These are phyloP conservation scores for Striga asiatica DNA, from an alignment of 257 asterid species.

Conservation along the genomic window DNA sequence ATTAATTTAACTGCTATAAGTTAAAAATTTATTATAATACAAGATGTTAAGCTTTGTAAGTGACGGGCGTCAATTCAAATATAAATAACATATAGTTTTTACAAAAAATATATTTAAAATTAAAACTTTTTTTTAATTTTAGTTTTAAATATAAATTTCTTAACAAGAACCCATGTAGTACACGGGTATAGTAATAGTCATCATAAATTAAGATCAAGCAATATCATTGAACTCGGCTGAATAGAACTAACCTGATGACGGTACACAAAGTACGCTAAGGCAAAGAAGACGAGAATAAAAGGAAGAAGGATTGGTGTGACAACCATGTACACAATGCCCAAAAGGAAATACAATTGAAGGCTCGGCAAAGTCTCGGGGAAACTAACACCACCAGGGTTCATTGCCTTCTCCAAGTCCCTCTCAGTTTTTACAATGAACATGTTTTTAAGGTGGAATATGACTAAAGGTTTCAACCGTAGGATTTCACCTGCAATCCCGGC, in stretches of 20 bases:
- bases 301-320: constrained; percentile 97
- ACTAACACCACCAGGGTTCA: constrained; percentile 76
- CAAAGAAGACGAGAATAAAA: constrained; percentile 78
- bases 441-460: constrained; percentile 77
- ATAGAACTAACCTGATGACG: constrained; percentile 78
- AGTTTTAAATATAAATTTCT: too few species aligned
- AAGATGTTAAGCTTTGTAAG: too few species aligned
- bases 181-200: too few species aligned
- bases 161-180: too few species aligned
- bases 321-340: constrained; percentile 80
- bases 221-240: neutral
- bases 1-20: too few species aligned
- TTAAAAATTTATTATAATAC: too few species aligned
- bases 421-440: constrained; percentile 83
- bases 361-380: constrained; percentile 71
- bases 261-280: constrained; percentile 78
- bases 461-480: constrained; percentile 61
- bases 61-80: too few species aligned
- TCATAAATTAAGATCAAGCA: neutral
- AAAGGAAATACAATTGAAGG: constrained; percentile 83
- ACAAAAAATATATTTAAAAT: too few species aligned
- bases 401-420: constrained; percentile 80
- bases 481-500: constrained; percentile 89
- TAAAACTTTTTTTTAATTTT: too few species aligned
- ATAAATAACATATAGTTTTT: too few species aligned